Conservation (phyloP, 75 land plant species). For the Adiantum capillusveneris region DNA sequence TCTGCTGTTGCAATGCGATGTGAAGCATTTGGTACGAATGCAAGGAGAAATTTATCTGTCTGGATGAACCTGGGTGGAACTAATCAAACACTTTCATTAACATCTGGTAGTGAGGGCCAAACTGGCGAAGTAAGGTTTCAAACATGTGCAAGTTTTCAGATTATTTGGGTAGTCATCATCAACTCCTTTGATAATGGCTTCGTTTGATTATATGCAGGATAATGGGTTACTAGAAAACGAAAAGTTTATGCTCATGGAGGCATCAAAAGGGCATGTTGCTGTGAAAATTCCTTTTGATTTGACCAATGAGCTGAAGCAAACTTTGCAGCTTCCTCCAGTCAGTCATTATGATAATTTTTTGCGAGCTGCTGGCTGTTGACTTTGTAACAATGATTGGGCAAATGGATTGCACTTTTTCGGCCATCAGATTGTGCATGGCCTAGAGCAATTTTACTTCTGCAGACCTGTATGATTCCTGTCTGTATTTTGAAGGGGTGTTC, state of each 20-base stretch:
- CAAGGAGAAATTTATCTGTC: constrained; percentile 68
- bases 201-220: too few relatives aligned
- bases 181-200: too few relatives aligned
- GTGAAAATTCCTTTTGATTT: constrained; percentile 15
- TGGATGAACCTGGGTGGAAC: constrained; percentile 45
- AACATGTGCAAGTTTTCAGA: too few relatives aligned
- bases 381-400: too few relatives aligned
- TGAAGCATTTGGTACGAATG: constrained; percentile 76
- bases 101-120: constrained; percentile 2
- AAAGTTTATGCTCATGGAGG: not conserved
- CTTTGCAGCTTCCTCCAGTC: constrained; percentile 74
- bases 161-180: too few relatives aligned
- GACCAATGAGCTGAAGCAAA: constrained; percentile 26
- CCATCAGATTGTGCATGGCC: too few relatives aligned
- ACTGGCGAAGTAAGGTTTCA: not conserved
- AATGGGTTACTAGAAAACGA: too few relatives aligned
- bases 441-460: too few relatives aligned
- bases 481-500: too few relatives aligned
- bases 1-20: constrained; percentile 82
- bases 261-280: not conserved
- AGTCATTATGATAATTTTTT: constrained; percentile 95
- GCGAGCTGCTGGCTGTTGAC: constrained; percentile 78
- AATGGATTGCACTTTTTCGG: too few relatives aligned
- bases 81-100: constrained; percentile 6
- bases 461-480: too few relatives aligned